Base-by-base conservation (phyloP, 2,329 filamentous ascomycete genomes). In the Neopestalotiopsis sp. region DNA sequence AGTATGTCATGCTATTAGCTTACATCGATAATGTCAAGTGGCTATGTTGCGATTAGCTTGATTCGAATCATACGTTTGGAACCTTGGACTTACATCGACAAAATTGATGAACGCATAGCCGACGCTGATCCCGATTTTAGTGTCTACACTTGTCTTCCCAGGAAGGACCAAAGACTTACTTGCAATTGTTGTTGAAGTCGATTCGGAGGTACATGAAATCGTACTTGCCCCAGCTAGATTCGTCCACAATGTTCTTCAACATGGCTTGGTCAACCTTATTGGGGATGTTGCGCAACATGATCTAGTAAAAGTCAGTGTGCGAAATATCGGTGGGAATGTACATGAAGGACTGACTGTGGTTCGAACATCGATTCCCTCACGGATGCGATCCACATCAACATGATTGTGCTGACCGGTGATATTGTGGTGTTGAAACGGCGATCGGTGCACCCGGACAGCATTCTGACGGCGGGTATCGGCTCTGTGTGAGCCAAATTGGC, bases 61-160 rank as follows among this genome's bases (percentile, higher is more conserved):
- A 28, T 34, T 6, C 77, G 34, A 17, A 20, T n/a, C 5, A 4
- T 40, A 32, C 38, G 40, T 32, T 17, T 10, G 58, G 34, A 3
- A 34, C 32, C 9, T 32, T 4, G 49, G 24, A 76, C 91, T 88
- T 80, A 93, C 91, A 78, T 94, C 90, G 58, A 91, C 88, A 74
- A 98, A 98, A 81, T 99, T 98, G 82, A 99, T 94, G 81, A 98
- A 99, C 0, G 94, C 95, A 80, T 98, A 98, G 60, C 96, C 96
- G 69, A 98, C 95, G 78, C 94, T 97, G 66, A 69, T 67, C 10
- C 42, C 34, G 4, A 49, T 20, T 17, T 59, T 12, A 24, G 20
- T n/a, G 49, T 56, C 49, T 24, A 56, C 1, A 10, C 7, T 17
- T 24, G 28, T 24, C 14, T 56, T 56, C 20, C 49, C 9, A 56